Evolutionary conservation across 2,329 filamentous ascomycete species (phyloP).

Genomic region (Colletotrichum costaricense): DNA sequence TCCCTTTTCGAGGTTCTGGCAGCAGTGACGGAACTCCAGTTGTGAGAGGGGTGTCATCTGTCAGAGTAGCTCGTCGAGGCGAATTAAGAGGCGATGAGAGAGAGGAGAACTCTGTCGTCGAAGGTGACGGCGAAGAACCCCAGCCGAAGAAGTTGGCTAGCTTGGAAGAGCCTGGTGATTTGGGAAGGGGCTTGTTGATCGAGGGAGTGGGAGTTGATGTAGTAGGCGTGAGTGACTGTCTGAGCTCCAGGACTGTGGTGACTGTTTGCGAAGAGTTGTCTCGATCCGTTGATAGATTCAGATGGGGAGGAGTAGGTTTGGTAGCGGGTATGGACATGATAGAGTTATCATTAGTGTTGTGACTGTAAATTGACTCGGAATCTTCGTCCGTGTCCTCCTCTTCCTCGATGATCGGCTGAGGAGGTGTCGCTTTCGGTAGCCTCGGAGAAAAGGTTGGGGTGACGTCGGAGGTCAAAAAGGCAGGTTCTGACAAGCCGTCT

Average conservation of each 20-base stretch:
- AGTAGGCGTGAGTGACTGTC: constrained; percentile 16
- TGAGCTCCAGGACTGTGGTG: constrained; percentile 36
- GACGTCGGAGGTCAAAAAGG: constrained; percentile 55
- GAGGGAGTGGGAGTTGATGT: constrained; percentile 45
- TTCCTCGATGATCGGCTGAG: constrained; percentile 44
- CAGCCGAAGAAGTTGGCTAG: constrained; percentile 67
- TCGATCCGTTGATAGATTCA: constrained; percentile 56
- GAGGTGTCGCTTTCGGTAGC: constrained; percentile 30
- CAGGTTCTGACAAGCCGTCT: constrained; percentile 56
- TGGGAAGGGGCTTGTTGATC: constrained; percentile 66
- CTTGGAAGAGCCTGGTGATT: constrained; percentile 62
- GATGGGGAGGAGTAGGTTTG: constrained; percentile 63
- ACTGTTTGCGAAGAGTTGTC: constrained; percentile 39
- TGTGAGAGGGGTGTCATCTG: constrained; percentile 51
- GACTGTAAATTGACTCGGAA: constrained; percentile 45
- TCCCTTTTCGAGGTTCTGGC: constrained; percentile 49
- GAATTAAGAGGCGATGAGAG: constrained; percentile 62
- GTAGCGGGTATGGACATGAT: constrained; percentile 62
- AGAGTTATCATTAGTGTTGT: constrained; percentile 50
- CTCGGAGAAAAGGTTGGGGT: constrained; percentile 42
- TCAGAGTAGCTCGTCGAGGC: constrained; percentile 49
- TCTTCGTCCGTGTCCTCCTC: constrained; percentile 48
- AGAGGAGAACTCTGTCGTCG: constrained; percentile 63
- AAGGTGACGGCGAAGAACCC: constrained; percentile 58
- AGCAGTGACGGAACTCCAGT: constrained; percentile 32